phyloP scores from a whole-genome alignment of 108 stramenopile species.

The Pseudonitzschia delicatissima region DNA sequence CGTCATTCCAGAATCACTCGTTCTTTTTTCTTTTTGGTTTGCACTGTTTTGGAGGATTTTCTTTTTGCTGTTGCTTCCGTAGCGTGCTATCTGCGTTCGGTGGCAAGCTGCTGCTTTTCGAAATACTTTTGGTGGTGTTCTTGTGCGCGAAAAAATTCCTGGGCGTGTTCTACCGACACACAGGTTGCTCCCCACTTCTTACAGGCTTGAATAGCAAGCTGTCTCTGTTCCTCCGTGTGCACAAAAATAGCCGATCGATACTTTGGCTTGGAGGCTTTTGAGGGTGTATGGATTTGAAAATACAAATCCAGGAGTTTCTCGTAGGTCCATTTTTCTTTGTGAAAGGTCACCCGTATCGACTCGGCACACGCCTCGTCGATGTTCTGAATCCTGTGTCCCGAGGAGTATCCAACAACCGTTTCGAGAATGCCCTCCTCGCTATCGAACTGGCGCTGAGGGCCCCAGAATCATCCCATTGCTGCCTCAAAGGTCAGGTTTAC shows the following conservation, averaged over 20 bases:
- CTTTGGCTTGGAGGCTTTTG: constrained; percentile 29
- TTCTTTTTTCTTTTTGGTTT: no score
- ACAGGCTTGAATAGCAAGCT: constrained; percentile 15
- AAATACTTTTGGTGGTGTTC: constrained; percentile 52
- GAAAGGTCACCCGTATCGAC: constrained; percentile 32
- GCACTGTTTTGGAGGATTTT: no score
- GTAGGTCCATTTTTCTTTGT: constrained; percentile 26
- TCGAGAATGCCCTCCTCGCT: constrained; percentile 32
- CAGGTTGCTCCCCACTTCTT: constrained; percentile 12
- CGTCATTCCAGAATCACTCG: no score
- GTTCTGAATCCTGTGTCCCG: neutral
- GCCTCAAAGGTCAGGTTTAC: constrained; percentile 24
- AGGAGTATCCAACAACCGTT: constrained; percentile 42
- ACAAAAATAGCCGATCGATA: constrained; percentile 42
- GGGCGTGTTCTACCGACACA: constrained; percentile 32
- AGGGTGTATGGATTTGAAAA: constrained; percentile 29
- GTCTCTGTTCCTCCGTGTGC: constrained; percentile 23
- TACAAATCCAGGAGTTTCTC: constrained; percentile 24
- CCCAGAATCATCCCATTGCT: constrained; percentile 54
- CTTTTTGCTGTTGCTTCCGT: no score
- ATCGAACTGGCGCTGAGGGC: constrained; percentile 49
- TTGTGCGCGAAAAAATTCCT: constrained; percentile 42
- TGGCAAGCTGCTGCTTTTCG: constrained; percentile 32
- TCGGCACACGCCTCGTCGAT: constrained; percentile 30
- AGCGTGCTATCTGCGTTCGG: no score